Evolutionary conservation across 1,284 basidiomycete genomes (phyloP).

Genomic region (Apiotrichum montevideense): DNA sequence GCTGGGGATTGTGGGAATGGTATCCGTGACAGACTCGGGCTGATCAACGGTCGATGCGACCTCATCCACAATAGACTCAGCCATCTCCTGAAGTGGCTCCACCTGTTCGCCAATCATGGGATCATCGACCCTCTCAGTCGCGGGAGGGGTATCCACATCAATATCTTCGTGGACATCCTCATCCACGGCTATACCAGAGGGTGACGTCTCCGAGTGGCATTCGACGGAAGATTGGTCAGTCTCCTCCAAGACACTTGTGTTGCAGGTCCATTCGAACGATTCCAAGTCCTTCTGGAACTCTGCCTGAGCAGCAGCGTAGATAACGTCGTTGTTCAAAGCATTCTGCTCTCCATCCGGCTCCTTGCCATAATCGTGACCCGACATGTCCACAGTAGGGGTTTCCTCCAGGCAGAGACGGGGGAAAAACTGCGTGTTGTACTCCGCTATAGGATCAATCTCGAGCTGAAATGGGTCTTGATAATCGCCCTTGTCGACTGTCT

Average conservation of each 20-base stretch:
- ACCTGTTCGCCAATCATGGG: not conserved
- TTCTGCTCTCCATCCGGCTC: slow-evolving; percentile 17
- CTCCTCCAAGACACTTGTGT: not conserved
- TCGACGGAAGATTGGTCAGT: not conserved
- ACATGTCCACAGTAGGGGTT: slow-evolving; percentile 58
- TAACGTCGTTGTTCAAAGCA: slow-evolving; percentile 32
- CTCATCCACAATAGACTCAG: not conserved
- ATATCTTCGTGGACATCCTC: not conserved
- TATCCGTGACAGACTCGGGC: not conserved
- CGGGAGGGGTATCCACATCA: too few species aligned
- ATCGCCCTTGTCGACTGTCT: slow-evolving; percentile 28
- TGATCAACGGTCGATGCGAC: not conserved
- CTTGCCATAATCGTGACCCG: slow-evolving; percentile 26
- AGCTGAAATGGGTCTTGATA: slow-evolving; percentile 85
- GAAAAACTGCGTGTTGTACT: slow-evolving; percentile 94
- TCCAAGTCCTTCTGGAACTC: slow-evolving; percentile 29
- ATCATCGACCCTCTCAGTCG: not conserved
- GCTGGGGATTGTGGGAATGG: not conserved
- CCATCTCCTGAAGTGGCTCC: not conserved
- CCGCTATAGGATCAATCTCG: slow-evolving; percentile 83
- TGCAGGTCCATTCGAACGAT: slow-evolving; percentile 31
- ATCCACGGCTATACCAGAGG: too few species aligned
- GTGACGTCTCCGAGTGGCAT: not conserved
- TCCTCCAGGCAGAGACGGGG: slow-evolving; percentile 95
- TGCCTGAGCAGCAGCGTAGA: slow-evolving; percentile 28